These are phyloP conservation scores for Quercus mongolica DNA, from an alignment of 306 rosid species.

Conservation along the genomic window DNA sequence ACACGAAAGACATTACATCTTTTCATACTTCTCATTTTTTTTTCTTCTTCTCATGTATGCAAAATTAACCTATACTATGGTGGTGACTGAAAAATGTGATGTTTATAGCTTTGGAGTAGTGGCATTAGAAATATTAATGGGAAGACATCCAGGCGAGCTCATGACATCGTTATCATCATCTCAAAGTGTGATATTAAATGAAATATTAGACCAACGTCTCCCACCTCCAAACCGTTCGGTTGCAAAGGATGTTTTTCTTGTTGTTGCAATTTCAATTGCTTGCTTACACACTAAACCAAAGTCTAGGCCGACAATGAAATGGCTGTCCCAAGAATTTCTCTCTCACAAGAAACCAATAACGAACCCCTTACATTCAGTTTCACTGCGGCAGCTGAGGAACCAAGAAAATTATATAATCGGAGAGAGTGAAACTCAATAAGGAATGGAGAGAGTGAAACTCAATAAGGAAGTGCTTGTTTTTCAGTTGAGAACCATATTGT, in stretches of 20 bases:
- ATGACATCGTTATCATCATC: background rate
- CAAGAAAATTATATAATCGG: too few species aligned
- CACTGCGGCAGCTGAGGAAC: too few species aligned
- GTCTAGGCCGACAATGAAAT: slow-evolving; percentile 14
- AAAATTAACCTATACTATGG: background rate
- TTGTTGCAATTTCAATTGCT: slow-evolving; percentile 5
- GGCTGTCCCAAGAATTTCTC: background rate
- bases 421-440: too few species aligned
- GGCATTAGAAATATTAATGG: slow-evolving; percentile 20
- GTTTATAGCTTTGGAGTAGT: slow-evolving; percentile 22
- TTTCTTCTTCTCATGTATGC: background rate
- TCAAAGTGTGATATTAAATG: background rate
- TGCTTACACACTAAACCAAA: background rate
- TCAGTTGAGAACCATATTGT: too few species aligned
- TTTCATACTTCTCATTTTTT: background rate
- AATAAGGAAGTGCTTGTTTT: too few species aligned
- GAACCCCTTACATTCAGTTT: too few species aligned
- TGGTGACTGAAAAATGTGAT: slow-evolving; percentile 14
- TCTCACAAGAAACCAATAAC: too few species aligned
- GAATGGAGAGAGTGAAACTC: too few species aligned
- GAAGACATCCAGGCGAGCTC: background rate
- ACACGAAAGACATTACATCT: background rate
- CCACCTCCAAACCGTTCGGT: background rate
- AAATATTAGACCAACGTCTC: background rate
- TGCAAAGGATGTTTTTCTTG: background rate